Conservation (phyloP, 345 rosid genomes). For the Syzygium aromaticum region DNA sequence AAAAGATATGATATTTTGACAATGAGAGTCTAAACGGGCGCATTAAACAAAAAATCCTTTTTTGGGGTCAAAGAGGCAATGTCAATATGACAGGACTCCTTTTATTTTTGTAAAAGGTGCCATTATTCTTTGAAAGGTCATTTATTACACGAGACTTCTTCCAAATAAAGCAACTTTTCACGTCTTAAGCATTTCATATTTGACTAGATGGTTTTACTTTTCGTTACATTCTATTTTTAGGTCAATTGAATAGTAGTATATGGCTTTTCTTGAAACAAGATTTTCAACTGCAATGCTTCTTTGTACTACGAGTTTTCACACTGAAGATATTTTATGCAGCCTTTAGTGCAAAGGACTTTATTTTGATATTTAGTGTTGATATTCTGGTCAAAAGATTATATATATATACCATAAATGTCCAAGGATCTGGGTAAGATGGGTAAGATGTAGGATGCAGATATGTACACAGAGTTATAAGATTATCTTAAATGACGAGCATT, state of each 20-base stretch:
- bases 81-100: not conserved
- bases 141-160: not conserved
- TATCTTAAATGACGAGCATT: too few relatives aligned
- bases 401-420: too few relatives aligned
- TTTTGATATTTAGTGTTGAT: not conserved
- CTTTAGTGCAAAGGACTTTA: not conserved
- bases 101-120: not conserved
- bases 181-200: not conserved
- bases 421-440: too few relatives aligned
- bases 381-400: not conserved
- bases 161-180: not conserved
- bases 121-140: not conserved
- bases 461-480: too few relatives aligned
- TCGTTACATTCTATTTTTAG: not conserved
- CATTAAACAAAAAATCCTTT: not conserved
- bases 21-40: not conserved
- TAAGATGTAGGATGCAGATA: too few relatives aligned
- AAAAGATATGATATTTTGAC: not conserved
- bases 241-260: not conserved
- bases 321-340: not conserved
- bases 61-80: not conserved
- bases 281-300: not conserved
- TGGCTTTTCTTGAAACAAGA: not conserved
- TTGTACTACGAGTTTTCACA: not conserved
- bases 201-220: not conserved